A percentile compares a stretch with the other conserved stretches of the same genome.
Evolutionary conservation across 352 stramenopile genomes (phyloP).

Genomic region (Pseudoperonospora humuli): DNA sequence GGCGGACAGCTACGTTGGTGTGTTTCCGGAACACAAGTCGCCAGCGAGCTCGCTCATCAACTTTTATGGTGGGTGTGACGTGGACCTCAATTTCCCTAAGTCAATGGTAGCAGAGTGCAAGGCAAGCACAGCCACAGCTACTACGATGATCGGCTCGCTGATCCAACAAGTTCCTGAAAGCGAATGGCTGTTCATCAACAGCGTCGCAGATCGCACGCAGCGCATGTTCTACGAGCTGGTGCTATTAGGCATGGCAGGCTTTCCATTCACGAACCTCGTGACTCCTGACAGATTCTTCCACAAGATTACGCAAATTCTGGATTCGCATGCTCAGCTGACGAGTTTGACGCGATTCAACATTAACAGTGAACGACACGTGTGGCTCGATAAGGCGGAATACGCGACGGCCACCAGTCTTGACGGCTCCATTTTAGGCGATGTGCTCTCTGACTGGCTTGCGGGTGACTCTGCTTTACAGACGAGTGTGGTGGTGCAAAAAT

Average conservation of each 20-base stretch:
- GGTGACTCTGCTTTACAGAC: no score
- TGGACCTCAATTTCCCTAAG: slow-evolving; percentile 22
- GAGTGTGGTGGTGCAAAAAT: no score
- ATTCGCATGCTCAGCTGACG: slow-evolving; percentile 25
- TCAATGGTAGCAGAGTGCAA: slow-evolving; percentile 23
- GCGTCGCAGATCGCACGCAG: slow-evolving; percentile 36
- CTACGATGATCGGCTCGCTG: slow-evolving; percentile 24
- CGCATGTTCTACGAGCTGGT: slow-evolving; percentile 44
- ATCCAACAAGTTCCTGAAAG: slow-evolving; percentile 20
- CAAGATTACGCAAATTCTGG: slow-evolving; percentile 30
- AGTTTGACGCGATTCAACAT: slow-evolving; percentile 20
- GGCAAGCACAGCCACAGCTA: slow-evolving; percentile 17
- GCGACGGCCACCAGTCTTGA: slow-evolving; percentile 7
- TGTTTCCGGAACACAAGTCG: slow-evolving; percentile 29
- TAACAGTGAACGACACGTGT: slow-evolving; percentile 21
- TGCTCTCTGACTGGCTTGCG: slow-evolving; percentile 15
- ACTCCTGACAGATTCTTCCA: slow-evolving; percentile 29
- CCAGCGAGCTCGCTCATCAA: slow-evolving; percentile 31
- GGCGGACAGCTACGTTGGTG: slow-evolving; percentile 41
- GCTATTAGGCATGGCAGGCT: slow-evolving; percentile 28
- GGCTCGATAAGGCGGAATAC: slow-evolving; percentile 10
- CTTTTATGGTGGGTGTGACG: slow-evolving; percentile 35
- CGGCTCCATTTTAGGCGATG: slow-evolving; percentile 10
- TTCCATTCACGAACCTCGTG: slow-evolving; percentile 33
- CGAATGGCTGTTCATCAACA: slow-evolving; percentile 46